phyloP scores from a whole-genome alignment of 1,139 yeast species.

The Magnusiomyces fungicola region DNA sequence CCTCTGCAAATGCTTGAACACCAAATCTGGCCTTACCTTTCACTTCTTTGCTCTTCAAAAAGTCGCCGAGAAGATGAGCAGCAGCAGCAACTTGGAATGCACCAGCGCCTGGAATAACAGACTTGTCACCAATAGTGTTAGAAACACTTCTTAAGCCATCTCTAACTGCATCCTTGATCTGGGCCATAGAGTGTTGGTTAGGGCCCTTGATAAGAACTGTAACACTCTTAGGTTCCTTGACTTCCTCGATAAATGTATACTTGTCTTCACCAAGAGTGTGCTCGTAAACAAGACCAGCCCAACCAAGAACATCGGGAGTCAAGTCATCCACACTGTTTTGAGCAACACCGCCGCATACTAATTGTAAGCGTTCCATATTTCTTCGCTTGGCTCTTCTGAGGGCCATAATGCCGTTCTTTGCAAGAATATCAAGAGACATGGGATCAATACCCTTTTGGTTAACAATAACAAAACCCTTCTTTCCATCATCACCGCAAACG shows the following conservation, averaged over 20 bases:
- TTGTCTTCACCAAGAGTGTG: constrained; percentile 95
- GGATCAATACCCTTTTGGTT: constrained; percentile 99
- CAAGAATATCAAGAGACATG: constrained; percentile 89
- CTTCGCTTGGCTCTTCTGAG: constrained; percentile 97
- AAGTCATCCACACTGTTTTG: constrained; percentile 96
- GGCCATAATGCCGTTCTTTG: constrained; percentile 88
- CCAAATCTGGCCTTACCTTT: constrained; percentile 90
- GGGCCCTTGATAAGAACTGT: constrained; percentile 92
- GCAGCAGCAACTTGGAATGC: constrained; percentile 85
- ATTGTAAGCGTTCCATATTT: constrained; percentile 96
- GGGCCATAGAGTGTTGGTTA: constrained; percentile 78
- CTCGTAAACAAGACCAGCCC: constrained; percentile 86
- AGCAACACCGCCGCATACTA: constrained; percentile 96
- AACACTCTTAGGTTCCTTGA: constrained; percentile 83
- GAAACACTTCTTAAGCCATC: constrained; percentile 95
- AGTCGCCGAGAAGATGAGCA: constrained; percentile 44
- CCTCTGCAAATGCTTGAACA: constrained; percentile 87
- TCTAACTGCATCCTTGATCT: constrained; percentile 93
- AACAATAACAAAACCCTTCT: constrained; percentile 83
- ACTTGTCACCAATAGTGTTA: constrained; percentile 77
- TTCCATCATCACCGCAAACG: constrained; percentile 71
- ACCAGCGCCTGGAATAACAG: constrained; percentile 95
- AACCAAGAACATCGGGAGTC: constrained; percentile 77
- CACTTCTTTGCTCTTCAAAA: constrained; percentile 45
- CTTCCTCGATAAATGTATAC: constrained; percentile 91